Evolutionary conservation across 2,329 filamentous ascomycete genomes (phyloP).

Genomic region (Phaeosphaeriaceae sp.): DNA sequence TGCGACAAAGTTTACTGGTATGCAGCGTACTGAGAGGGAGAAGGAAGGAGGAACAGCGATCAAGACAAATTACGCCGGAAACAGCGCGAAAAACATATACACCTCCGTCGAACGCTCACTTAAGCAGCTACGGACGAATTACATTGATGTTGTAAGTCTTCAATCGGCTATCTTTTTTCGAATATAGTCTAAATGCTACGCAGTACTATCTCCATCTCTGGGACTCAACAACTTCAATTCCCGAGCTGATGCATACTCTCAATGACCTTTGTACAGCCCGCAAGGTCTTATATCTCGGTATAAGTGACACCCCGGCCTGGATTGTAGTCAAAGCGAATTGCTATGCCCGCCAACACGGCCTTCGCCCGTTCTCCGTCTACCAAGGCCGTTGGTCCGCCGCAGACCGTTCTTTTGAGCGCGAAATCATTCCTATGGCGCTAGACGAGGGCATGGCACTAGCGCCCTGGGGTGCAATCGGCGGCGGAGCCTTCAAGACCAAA

Average conservation of each 20-base stretch:
- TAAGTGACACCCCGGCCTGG: slow-evolving; percentile 54
- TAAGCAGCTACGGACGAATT: slow-evolving; percentile 59
- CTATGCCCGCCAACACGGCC: slow-evolving; percentile 50
- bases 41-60: slow-evolving; percentile 21
- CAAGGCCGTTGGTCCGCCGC: slow-evolving; percentile 52
- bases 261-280: slow-evolving; percentile 50
- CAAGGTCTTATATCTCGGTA: slow-evolving; percentile 54
- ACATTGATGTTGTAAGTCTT: slow-evolving; percentile 61
- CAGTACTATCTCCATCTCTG: slow-evolving; percentile 50
- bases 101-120: slow-evolving; percentile 18
- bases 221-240: slow-evolving; percentile 52
- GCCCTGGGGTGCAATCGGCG: slow-evolving; percentile 62
- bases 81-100: slow-evolving; percentile 24
- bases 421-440: slow-evolving; percentile 54
- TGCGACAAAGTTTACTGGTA: slow-evolving; percentile 51
- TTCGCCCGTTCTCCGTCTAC: slow-evolving; percentile 50
- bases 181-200: slow-evolving; percentile 28
- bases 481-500: slow-evolving; percentile 52
- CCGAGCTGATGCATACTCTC: slow-evolving; percentile 54
- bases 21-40: slow-evolving; percentile 25
- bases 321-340: slow-evolving; percentile 37
- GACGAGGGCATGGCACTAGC: slow-evolving; percentile 52
- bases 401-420: slow-evolving; percentile 53
- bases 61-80: slow-evolving; percentile 24
- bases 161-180: slow-evolving; percentile 40